Base-by-base conservation (phyloP, 345 rosid species). In the Hibiscus trionum region DNA sequence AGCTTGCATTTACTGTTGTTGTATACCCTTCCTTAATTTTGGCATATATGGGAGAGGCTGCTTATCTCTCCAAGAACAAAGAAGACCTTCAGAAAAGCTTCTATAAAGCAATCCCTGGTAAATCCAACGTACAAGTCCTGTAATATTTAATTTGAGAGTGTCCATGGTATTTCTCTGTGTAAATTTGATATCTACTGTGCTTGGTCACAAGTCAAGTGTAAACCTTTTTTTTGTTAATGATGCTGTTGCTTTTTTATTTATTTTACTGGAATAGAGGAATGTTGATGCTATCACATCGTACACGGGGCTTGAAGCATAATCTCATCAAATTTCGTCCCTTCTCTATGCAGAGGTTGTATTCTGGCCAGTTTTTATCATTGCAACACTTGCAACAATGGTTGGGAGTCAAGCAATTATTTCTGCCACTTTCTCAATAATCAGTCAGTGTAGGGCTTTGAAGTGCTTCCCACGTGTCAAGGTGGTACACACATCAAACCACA, bases 21-120 rank as follows among this genome's bases (percentile, higher is more conserved):
- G 76, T 82, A 16, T 82, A 76, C 71, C 82, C 82, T 16, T 76
- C 77, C 80, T 71, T 82, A 50, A 60, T 82, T 73, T 72, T 82
- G 47, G 80, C 84, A 2, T 82, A 82, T 47, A 82, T 82, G 82
- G 84, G 82, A 1, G 79, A 82, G 73, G 84, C 82, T 44, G 82
- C 84, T 58, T 82, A 76, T 65, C 82, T 82, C 24, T 76, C 84
- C 33, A 71, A 76, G 78, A 71, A 82, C 69, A 70, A 61, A 56
- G 67, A n/a, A 35, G 80, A 78, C 64, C 68, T 71, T 76, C 76
- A 46, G 19, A 76, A 65, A 24, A 76, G 84, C 73, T 82, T 82
- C 75, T 78, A 78, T 59, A 57, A 42, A 26, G 69, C 82, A 52
- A 73, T 82, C 58, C 82, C 82, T 29, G 84, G 82, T 82, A 73